phyloP scores from a whole-genome alignment of 176 grass and related monocot species.

The Olyra latifolia region DNA sequence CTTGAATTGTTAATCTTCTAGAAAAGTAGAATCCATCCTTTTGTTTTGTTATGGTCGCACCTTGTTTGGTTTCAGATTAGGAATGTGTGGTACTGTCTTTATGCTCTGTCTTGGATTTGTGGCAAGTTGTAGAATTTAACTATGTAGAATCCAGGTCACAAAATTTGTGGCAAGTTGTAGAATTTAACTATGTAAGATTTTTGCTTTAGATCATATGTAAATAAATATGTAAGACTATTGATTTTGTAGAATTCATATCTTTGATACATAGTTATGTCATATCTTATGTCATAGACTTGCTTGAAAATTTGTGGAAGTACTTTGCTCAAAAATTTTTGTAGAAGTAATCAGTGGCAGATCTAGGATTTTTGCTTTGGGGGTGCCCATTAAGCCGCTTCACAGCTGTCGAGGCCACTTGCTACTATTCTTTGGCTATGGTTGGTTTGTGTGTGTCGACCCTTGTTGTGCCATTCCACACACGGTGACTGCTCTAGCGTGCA shows the following conservation, averaged over 20 bases:
- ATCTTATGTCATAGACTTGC: not conserved
- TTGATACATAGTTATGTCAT: not conserved
- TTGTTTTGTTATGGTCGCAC: not conserved
- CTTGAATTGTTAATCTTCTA: not conserved
- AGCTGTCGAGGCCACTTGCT: too few relatives aligned
- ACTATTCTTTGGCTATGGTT: too few relatives aligned
- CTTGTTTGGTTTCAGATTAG: not conserved
- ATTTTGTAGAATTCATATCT: not conserved
- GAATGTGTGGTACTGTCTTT: not conserved
- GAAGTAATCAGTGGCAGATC: too few relatives aligned
- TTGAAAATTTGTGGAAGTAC: not conserved
- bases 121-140: not conserved
- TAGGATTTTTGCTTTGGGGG: too few relatives aligned
- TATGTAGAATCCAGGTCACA: not conserved
- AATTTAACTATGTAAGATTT: not conserved
- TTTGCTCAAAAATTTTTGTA: too few relatives aligned
- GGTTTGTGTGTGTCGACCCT: too few relatives aligned
- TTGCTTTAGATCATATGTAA: not conserved
- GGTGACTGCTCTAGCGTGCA: too few relatives aligned
- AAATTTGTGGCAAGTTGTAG: not conserved
- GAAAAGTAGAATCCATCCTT: not conserved
- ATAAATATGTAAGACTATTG: not conserved
- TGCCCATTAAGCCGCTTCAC: too few relatives aligned
- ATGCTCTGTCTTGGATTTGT: not conserved
- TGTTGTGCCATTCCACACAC: too few relatives aligned